Evolutionary conservation across 2,329 filamentous ascomycete genomes (phyloP).

Genomic region (Cryphonectria radicalis): DNA sequence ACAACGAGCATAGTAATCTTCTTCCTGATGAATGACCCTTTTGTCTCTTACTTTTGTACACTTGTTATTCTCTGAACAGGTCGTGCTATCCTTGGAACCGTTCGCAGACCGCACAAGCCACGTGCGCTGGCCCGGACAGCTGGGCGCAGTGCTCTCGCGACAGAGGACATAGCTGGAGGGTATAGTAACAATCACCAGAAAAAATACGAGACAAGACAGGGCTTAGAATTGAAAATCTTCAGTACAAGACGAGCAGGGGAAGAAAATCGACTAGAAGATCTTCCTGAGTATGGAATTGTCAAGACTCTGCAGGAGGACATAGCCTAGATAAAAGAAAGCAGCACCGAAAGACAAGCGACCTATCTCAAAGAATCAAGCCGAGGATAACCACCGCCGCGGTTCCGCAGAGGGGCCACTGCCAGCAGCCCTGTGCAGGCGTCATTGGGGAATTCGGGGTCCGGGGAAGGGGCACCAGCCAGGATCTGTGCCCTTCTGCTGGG

Average conservation of each 20-base stretch:
- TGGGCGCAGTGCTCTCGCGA: slow-evolving; percentile 56
- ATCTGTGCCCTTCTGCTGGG: background rate
- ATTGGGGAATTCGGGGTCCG: slow-evolving; percentile 25
- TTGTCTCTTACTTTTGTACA: slow-evolving; percentile 40
- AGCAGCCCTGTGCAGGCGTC: slow-evolving; percentile 20
- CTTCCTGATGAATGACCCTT: background rate
- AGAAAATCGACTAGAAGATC: background rate
- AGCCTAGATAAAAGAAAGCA: slow-evolving; percentile 25
- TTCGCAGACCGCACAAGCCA: slow-evolving; percentile 38
- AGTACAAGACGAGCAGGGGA: background rate
- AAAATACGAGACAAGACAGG: background rate
- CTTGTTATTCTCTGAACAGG: slow-evolving; percentile 26
- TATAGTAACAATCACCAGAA: background rate
- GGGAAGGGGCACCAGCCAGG: slow-evolving; percentile 20
- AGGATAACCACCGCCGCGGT: slow-evolving; percentile 36
- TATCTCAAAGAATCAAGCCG: slow-evolving; percentile 31
- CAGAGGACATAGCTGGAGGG: slow-evolving; percentile 48
- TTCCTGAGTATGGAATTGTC: background rate
- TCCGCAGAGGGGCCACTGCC: slow-evolving; percentile 14
- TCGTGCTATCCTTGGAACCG: slow-evolving; percentile 35
- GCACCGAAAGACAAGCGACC: slow-evolving; percentile 15
- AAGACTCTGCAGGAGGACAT: background rate
- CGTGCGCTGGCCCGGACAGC: slow-evolving; percentile 51
- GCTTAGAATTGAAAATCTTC: background rate
- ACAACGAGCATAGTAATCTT: slow-evolving; percentile 11